Conservation (phyloP, 495 filamentous ascomycete genomes). For the Rhypophila decipiens region DNA sequence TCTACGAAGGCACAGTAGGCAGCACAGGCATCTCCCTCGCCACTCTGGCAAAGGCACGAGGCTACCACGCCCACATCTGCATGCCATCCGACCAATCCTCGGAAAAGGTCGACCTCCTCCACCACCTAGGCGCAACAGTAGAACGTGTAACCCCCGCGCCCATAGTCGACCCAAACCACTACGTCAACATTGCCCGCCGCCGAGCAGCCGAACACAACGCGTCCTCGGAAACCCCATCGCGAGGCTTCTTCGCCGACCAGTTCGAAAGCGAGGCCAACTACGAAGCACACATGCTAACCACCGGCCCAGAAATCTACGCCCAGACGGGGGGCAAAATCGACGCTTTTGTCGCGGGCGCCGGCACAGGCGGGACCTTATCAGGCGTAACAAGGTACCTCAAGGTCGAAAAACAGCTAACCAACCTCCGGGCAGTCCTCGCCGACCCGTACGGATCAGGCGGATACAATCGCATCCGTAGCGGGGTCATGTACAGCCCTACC, state of each 20-base stretch:
- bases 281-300: constrained; percentile 71
- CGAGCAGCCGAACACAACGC: constrained; percentile 64
- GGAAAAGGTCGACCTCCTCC: constrained; percentile 84
- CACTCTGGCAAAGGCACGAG: constrained; percentile 75
- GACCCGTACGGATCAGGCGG: constrained; percentile 93
- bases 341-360: constrained; percentile 92
- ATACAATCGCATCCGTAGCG: constrained; percentile 82
- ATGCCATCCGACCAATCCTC: constrained; percentile 89
- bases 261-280: constrained; percentile 90
- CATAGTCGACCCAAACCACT: constrained; percentile 84
- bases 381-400: constrained; percentile 82
- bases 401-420: constrained; percentile 35
- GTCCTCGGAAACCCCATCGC: constrained; percentile 32
- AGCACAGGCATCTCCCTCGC: constrained; percentile 92
- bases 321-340: constrained; percentile 74
- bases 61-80: constrained; percentile 91
- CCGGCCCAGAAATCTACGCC: constrained; percentile 79
- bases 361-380: constrained; percentile 89
- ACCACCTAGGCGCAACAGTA: constrained; percentile 83
- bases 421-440: constrained; percentile 71
- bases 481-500: constrained; percentile 88
- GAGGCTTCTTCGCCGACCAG: constrained; percentile 92
- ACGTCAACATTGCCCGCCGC: constrained; percentile 85
- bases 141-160: constrained; percentile 85
- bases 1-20: constrained; percentile 97